A percentile compares a stretch with the other conserved stretches of the same genome.
These are phyloP conservation scores for Aureobasidium sp. DNA, from an alignment of 2,329 filamentous ascomycete species.

Conservation along the genomic window DNA sequence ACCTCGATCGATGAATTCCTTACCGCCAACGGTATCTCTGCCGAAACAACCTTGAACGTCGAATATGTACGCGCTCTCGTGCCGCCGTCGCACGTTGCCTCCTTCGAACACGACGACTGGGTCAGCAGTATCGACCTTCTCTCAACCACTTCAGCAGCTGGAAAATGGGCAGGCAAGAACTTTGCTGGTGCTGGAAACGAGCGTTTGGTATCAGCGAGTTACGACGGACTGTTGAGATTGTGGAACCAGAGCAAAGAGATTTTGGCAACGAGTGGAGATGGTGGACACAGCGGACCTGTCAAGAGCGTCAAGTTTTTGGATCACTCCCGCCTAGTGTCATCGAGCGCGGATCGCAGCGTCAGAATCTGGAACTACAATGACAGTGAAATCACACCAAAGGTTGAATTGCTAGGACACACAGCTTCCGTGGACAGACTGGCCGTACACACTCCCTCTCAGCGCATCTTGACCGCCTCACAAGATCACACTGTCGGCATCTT, in stretches of 20 bases:
- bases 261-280: conserved; percentile 68
- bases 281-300: conserved; percentile 69
- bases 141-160: conserved; percentile 58
- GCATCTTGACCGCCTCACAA: conserved; percentile 76
- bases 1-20: conserved; percentile 89
- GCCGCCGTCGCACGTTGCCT: conserved; percentile 80
- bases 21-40: conserved; percentile 74
- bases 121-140: conserved; percentile 80
- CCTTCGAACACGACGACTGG: conserved; percentile 98
- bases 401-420: conserved; percentile 80
- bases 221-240: conserved; percentile 79
- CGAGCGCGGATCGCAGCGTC: conserved; percentile 76
- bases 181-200: conserved; percentile 52
- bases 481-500: conserved; percentile 85
- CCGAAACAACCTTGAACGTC: conserved; percentile 77
- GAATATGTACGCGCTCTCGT: conserved; percentile 92
- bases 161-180: conserved; percentile 47
- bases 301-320: conserved; percentile 82
- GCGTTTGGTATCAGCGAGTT: conserved; percentile 82
- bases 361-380: conserved; percentile 86
- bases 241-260: conserved; percentile 86
- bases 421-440: conserved; percentile 67
- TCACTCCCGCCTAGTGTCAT: conserved; percentile 69
- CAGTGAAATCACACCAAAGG: conserved; percentile 59
- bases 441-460: conserved; percentile 64